Evolutionary conservation across 495 filamentous ascomycete species (phyloP).

Genomic region (Penicillium roqueforti): DNA sequence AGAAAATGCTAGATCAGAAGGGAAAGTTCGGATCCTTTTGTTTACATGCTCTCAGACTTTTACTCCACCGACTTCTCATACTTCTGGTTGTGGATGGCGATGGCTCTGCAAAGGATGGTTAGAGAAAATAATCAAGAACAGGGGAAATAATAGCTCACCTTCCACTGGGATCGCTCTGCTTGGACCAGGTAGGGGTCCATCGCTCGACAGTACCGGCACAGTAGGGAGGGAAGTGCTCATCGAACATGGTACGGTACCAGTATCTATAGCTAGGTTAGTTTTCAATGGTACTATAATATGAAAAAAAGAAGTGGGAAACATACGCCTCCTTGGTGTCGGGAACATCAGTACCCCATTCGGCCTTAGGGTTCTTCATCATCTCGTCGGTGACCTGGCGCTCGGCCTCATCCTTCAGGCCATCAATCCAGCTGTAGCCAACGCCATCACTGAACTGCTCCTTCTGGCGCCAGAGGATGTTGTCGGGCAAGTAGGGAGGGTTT

Average conservation of each 20-base stretch:
- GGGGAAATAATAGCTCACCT: constrained; percentile 50
- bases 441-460: constrained; percentile 99
- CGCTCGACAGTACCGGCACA: constrained; percentile 92
- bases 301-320: constrained; percentile 26
- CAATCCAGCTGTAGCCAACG: constrained; percentile 99
- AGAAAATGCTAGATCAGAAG: constrained; percentile 9
- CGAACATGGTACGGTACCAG: constrained; percentile 98
- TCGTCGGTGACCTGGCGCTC: constrained; percentile 86
- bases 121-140: constrained; percentile 7
- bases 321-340: constrained; percentile 96
- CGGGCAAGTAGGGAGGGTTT: constrained; percentile 77
- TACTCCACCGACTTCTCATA: constrained; percentile 50
- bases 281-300: neutral
- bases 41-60: constrained; percentile 13
- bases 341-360: constrained; percentile 87
- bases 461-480: constrained; percentile 94
- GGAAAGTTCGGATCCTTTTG: constrained; percentile 10
- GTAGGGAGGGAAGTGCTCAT: constrained; percentile 91
- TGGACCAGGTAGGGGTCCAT: constrained; percentile 97
- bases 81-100: constrained; percentile 64
- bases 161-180: constrained; percentile 92
- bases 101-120: constrained; percentile 50
- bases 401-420: constrained; percentile 90
- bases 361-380: constrained; percentile 94
- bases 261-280: constrained; percentile 52